Evolutionary conservation across 257 asterid genomes (phyloP).

Genomic region (Salvia rosmarinus): DNA sequence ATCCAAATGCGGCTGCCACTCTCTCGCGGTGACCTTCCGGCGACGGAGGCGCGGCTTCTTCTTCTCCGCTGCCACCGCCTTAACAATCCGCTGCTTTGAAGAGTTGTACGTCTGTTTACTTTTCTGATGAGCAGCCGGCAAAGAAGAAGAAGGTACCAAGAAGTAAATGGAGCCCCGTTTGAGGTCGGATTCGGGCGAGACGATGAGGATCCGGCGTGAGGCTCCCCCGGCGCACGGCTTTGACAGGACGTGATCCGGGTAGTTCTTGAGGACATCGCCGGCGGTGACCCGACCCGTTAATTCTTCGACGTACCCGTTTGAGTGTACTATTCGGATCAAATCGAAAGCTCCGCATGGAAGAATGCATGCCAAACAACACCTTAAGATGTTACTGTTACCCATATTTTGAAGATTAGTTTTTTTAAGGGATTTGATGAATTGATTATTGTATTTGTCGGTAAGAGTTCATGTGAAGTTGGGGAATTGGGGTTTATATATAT

Average conservation of each 20-base stretch:
- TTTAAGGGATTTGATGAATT: background rate
- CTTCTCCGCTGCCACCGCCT: slow-evolving; percentile 1
- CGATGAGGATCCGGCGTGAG: slow-evolving; percentile 63
- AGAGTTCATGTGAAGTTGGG: slow-evolving; percentile 29
- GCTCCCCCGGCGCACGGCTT: slow-evolving; percentile 64
- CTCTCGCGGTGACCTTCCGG: slow-evolving; percentile 46
- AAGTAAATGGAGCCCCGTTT: slow-evolving; percentile 92
- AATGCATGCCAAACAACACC: slow-evolving; percentile 97
- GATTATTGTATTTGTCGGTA: background rate
- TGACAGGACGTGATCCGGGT: slow-evolving; percentile 79
- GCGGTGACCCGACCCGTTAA: slow-evolving; percentile 76
- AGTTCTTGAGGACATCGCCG: slow-evolving; percentile 56
- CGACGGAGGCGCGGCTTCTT: slow-evolving; percentile 34
- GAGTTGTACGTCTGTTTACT: slow-evolving; percentile 47
- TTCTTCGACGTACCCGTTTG: slow-evolving; percentile 80
- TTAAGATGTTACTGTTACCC: slow-evolving; percentile 86
- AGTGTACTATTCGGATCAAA: slow-evolving; percentile 87
- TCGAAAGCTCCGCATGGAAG: slow-evolving; percentile 99
- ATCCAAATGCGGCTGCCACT: slow-evolving; percentile 71
- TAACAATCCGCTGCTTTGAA: slow-evolving; percentile 36
- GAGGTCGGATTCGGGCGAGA: slow-evolving; percentile 80
- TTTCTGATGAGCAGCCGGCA: slow-evolving; percentile 42
- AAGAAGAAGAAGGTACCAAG: slow-evolving; percentile 77
- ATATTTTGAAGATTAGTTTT: slow-evolving; percentile 21
- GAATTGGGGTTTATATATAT: slow-evolving; percentile 41